Percentiles rank a stretch among this genome's conserved stretches.
phyloP scores from a whole-genome alignment of 1,284 basidiomycete species.

The Coniferiporia weirii region DNA sequence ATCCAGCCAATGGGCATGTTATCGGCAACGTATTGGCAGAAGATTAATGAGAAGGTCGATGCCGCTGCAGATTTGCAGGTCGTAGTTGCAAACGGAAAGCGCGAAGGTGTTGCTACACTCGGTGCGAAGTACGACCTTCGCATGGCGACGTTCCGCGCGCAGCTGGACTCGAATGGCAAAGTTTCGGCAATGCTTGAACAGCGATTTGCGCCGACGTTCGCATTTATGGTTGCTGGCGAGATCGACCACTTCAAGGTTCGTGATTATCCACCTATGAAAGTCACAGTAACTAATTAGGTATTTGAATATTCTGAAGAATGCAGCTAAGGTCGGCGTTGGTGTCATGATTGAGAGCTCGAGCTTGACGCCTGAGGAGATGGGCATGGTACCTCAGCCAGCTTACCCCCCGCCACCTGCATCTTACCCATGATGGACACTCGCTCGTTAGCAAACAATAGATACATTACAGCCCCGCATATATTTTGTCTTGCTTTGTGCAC shows the following conservation, averaged over 20 bases:
- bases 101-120: constrained; percentile 89
- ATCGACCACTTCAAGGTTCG: constrained; percentile 96
- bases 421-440: constrained; percentile 6
- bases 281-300: constrained; percentile 4
- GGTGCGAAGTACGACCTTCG: constrained; percentile 97
- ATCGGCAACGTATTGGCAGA: constrained; percentile 96
- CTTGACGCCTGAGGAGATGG: constrained; percentile 78
- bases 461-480: constrained; percentile 14
- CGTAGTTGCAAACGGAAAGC: constrained; percentile 69
- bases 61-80: constrained; percentile 94
- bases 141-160: constrained; percentile 88
- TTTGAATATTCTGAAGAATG: constrained; percentile 49
- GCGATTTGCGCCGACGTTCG: constrained; percentile 91
- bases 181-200: constrained; percentile 94
- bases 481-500: constrained; percentile 4
- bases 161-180: constrained; percentile 90
- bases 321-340: constrained; percentile 92
- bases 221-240: constrained; percentile 93
- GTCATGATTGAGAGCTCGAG: constrained; percentile 90
- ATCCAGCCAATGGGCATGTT: constrained; percentile 83
- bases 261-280: constrained; percentile 9
- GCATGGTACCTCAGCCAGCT: constrained; percentile 48
- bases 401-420: constrained; percentile 17
- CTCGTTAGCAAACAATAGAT: constrained; percentile 10
- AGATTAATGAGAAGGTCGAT: constrained; percentile 94